Conservation (phyloP, 2,329 filamentous ascomycete genomes). For the Pseudogymnoascus sp. region DNA sequence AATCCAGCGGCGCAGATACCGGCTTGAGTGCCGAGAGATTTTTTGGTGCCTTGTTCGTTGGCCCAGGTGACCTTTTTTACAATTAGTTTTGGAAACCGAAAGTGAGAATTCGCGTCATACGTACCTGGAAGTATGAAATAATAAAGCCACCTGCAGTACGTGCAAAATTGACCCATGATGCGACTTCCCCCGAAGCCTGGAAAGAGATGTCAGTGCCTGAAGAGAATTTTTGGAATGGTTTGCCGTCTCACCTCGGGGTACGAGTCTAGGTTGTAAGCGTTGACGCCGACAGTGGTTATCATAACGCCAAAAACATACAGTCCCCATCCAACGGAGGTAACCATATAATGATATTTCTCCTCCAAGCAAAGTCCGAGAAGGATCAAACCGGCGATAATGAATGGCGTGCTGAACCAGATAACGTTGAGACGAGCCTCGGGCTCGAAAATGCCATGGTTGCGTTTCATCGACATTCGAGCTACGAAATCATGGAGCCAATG, state of each 20-base stretch:
- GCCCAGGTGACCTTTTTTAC: conserved; percentile 36
- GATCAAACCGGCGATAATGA: conserved; percentile 42
- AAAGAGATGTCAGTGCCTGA: not conserved
- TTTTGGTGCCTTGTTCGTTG: conserved; percentile 33
- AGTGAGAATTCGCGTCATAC: not conserved
- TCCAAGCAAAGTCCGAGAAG: conserved; percentile 45
- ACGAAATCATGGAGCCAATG: conserved; percentile 49
- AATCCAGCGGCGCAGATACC: conserved; percentile 33
- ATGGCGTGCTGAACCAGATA: conserved; percentile 38
- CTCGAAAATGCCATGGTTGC: conserved; percentile 44
- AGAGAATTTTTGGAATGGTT: not conserved
- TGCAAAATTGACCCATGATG: conserved; percentile 42
- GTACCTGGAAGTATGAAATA: conserved; percentile 40
- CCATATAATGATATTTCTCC: conserved; percentile 44
- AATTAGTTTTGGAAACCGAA: not conserved
- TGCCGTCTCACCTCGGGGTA: conserved; percentile 42
- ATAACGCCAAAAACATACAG: conserved; percentile 49
- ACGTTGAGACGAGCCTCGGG: conserved; percentile 46
- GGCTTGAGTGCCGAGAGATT: conserved; percentile 40
- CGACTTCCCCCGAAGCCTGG: conserved; percentile 36
- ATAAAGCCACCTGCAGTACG: conserved; percentile 43
- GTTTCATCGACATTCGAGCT: conserved; percentile 35
- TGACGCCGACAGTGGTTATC: conserved; percentile 44
- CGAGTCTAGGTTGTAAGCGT: conserved; percentile 44
- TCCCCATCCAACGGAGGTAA: conserved; percentile 41